These are phyloP conservation scores for Epichloe festucae DNA, from an alignment of 2,329 filamentous ascomycete genomes.

Conservation along the genomic window DNA sequence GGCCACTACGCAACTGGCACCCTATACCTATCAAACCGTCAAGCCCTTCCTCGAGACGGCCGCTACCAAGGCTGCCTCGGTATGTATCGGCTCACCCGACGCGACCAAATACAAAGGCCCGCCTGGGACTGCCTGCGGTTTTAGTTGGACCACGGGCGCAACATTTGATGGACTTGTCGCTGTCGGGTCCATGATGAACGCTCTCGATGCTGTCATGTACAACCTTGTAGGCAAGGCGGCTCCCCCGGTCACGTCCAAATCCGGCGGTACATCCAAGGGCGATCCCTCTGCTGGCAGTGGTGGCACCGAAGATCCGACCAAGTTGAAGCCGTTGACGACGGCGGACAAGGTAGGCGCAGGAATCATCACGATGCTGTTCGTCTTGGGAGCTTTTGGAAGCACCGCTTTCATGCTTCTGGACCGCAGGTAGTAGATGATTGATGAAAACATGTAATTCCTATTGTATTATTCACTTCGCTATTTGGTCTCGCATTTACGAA, in stretches of 20 bases:
- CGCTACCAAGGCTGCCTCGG: conserved; percentile 37
- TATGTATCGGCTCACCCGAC: conserved; percentile 34
- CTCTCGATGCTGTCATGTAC: conserved; percentile 49
- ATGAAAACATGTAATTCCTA: not conserved
- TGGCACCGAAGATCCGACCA: conserved; percentile 15
- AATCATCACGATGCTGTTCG: conserved; percentile 38
- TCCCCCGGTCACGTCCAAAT: conserved; percentile 39
- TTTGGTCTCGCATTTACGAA: not conserved
- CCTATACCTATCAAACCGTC: conserved; percentile 36
- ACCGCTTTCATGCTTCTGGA: conserved; percentile 34
- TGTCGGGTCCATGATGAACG: conserved; percentile 59
- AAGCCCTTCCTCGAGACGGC: conserved; percentile 36
- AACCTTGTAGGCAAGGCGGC: conserved; percentile 34
- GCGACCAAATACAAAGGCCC: conserved; percentile 34
- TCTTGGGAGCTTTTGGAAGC: conserved; percentile 36
- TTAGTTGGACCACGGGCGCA: conserved; percentile 42
- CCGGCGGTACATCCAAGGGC: conserved; percentile 47
- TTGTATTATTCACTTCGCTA: not conserved
- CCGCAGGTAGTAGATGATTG: not conserved
- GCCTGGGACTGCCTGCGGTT: conserved; percentile 51
- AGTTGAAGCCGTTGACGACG: conserved; percentile 26
- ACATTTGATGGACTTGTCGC: conserved; percentile 47
- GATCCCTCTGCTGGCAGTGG: conserved; percentile 22
- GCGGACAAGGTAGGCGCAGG: conserved; percentile 43
- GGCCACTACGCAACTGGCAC: conserved; percentile 39